Percentiles rank a stretch among this genome's conserved stretches.
phyloP scores from a whole-genome alignment of 306 rosid species.

The Prinsepia uniflora region DNA sequence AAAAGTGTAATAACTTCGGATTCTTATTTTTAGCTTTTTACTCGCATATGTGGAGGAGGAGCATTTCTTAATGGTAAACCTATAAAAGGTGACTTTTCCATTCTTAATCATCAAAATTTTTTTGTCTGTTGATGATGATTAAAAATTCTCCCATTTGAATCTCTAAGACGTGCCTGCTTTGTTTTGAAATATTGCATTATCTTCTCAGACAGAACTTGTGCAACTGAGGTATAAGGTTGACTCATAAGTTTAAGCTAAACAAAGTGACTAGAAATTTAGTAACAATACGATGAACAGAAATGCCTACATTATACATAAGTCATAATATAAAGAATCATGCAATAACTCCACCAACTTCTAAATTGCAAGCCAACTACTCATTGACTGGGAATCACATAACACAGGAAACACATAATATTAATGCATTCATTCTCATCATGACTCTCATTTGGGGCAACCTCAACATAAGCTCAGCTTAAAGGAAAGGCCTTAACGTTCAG shows the following conservation, averaged over 20 bases:
- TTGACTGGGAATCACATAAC: too few species aligned
- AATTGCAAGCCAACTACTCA: too few species aligned
- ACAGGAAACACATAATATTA: too few species aligned
- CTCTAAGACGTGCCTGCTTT: conserved; percentile 17
- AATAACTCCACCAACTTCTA: too few species aligned
- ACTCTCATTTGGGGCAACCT: too few species aligned
- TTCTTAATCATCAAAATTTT: conserved; percentile 17
- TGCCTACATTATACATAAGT: not conserved
- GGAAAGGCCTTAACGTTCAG: too few species aligned
- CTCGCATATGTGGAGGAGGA: conserved; percentile 75
- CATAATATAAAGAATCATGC: too few species aligned
- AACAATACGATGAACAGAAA: not conserved
- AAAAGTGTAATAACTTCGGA: conserved; percentile 25
- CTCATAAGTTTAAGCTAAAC: not conserved
- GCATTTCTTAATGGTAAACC: conserved; percentile 81
- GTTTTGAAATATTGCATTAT: conserved; percentile 54
- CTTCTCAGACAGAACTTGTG: conserved; percentile 72
- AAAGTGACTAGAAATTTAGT: not conserved
- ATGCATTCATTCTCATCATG: too few species aligned
- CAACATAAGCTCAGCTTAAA: too few species aligned
- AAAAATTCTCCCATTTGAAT: not conserved
- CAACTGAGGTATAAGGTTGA: conserved; percentile 62
- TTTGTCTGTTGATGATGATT: conserved; percentile 13
- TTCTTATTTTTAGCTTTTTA: conserved; percentile 60
- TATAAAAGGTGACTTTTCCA: conserved; percentile 55